Evolutionary conservation across 192 early-diverging fungal species (phyloP), one percentile per base, ranked within the genome.

Genomic region (Dimargaris xerosporica): DNA sequence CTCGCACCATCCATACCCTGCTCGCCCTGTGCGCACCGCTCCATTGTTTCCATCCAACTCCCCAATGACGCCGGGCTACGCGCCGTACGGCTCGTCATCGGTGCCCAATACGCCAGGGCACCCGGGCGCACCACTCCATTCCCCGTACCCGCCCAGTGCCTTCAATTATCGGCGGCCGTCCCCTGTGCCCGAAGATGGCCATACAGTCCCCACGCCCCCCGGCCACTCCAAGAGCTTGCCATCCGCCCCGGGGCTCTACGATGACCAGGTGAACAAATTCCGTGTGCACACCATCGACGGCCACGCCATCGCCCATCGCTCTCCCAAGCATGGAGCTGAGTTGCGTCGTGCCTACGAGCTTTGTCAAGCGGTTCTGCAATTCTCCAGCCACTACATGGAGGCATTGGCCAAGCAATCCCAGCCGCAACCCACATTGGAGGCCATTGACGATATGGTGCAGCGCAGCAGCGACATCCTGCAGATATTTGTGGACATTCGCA

Each of bases 361-460:
- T 5, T 60, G 58, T 21, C 41, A 60, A 13, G 58, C n/a, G 21
- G 21, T 60, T 4, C 16, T 60, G 16, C 34, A 43, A 1, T 60
- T 60, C 23, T 30, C 58, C 58, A 41, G 58, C 23, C 42, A 44
- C 58, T 60, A 60, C 58, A 60, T 41, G 31, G 43, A 60, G 9
- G 16, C 58, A 1, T 41, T 17, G 16, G 16, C 31, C 26, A 30
- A 39, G 30, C 17, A 30, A 17, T 30, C 31, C 3, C 28, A 34
- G 4, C 34, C 16, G 5, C 75, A 77, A 67, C 75, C 75, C 2
- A 74, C 75, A 12, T 69, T 71, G 45, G 72, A 77, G 64, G 64
- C 72, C 63, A 70, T 77, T 50, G 71, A 74, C 28, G 75, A 77
- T 54, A 77, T 77, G 75, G 75, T 72, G 39, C 75, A 70, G 61